Percentiles rank a stretch among this genome's conserved stretches.
Conservation (phyloP, 2,329 filamentous ascomycete genomes). For the Colletotrichum costaricense region DNA sequence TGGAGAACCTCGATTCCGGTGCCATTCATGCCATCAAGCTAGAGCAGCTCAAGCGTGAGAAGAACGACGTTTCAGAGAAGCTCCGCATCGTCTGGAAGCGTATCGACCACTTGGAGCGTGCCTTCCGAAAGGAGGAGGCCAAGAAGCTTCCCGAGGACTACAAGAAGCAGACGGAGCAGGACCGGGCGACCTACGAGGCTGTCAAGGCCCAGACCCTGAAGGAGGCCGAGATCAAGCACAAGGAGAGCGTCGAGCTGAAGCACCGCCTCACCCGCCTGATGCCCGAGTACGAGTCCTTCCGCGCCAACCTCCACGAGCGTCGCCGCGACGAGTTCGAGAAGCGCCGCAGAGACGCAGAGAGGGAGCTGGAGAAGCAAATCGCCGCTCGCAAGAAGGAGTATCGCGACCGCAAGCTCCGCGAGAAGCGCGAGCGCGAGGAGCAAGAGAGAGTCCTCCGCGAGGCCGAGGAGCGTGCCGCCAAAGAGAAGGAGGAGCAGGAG, state of each 20-base stretch:
- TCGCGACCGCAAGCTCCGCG: constrained; percentile 82
- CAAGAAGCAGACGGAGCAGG: constrained; percentile 81
- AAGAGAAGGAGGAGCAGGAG: constrained; percentile 88
- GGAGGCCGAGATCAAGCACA: constrained; percentile 89
- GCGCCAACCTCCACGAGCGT: constrained; percentile 83
- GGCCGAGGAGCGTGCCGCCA: constrained; percentile 83
- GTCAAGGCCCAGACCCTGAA: constrained; percentile 81
- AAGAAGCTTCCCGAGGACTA: constrained; percentile 93
- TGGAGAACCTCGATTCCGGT: constrained; percentile 89
- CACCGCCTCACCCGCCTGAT: constrained; percentile 89
- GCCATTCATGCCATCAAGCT: constrained; percentile 95
- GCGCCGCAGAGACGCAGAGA: constrained; percentile 89
- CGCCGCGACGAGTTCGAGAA: constrained; percentile 97
- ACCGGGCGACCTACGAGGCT: constrained; percentile 83
- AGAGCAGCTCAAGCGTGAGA: constrained; percentile 95
- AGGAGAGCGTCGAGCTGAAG: constrained; percentile 92
- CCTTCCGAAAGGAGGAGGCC: constrained; percentile 93
- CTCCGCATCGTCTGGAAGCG: constrained; percentile 93
- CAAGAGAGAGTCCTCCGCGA: constrained; percentile 82
- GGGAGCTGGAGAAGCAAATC: constrained; percentile 93
- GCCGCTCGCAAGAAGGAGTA: constrained; percentile 87
- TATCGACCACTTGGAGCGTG: constrained; percentile 96
- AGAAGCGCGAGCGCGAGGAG: constrained; percentile 88
- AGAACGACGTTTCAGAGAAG: constrained; percentile 93
- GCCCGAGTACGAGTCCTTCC: constrained; percentile 85